These are phyloP conservation scores for Eimeria maxima DNA, from an alignment of 169 alveolate genomes.

Conservation along the genomic window DNA sequence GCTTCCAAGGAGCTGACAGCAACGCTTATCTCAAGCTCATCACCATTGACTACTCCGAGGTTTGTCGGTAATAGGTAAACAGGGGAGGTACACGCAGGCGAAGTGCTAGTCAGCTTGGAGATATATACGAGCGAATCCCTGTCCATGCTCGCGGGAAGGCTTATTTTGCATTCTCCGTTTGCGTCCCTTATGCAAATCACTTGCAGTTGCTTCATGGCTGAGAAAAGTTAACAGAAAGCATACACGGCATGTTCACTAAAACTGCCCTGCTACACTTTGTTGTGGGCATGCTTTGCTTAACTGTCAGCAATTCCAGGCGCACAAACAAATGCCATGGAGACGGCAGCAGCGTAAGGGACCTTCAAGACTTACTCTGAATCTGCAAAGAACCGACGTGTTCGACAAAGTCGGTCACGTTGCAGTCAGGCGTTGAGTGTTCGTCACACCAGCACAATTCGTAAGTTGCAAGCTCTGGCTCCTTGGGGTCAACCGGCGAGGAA, in stretches of 20 bases:
- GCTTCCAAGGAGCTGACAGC: neutral
- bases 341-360: neutral
- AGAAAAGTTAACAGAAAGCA: too few species aligned
- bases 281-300: neutral
- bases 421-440: neutral
- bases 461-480: neutral
- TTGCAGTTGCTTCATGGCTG: slow-evolving; percentile 40
- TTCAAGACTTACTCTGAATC: slow-evolving; percentile 50
- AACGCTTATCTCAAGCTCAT: slow-evolving; percentile 1
- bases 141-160: slow-evolving; percentile 23
- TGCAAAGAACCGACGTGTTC: slow-evolving; percentile 40
- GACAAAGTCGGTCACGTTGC: slow-evolving; percentile 45
- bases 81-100: slow-evolving; percentile 23
- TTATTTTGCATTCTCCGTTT: neutral
- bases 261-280: neutral
- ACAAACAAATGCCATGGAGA: neutral
- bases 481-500: neutral
- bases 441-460: slow-evolving; percentile 82
- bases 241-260: neutral
- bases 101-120: slow-evolving; percentile 2
- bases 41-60: neutral
- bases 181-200: slow-evolving; percentile 27
- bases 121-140: neutral
- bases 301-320: neutral
- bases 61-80: neutral